A percentile compares a stretch with the other conserved stretches of the same genome.
Evolutionary conservation across 768 basidiomycete genomes (phyloP).

Genomic region (Pleurotus sapidus): DNA sequence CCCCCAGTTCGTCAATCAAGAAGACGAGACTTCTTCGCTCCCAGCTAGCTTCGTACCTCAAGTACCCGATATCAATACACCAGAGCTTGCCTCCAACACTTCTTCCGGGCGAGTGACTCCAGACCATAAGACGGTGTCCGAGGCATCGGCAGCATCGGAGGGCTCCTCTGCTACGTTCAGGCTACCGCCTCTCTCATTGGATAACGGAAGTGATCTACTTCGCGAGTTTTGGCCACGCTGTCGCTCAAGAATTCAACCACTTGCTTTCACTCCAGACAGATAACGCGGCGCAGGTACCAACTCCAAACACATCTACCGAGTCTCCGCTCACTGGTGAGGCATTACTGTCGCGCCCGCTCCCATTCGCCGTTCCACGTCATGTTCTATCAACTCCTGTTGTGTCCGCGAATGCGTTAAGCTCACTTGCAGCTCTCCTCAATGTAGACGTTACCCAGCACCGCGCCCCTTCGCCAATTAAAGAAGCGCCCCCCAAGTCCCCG

Average conservation of each 20-base stretch:
- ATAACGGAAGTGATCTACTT: constrained; percentile 15
- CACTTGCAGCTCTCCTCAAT: constrained; percentile 28
- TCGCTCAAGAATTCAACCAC: constrained; percentile 33
- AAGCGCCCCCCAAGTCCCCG: neutral
- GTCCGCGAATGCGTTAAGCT: constrained; percentile 11
- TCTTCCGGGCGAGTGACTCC: neutral
- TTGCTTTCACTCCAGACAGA: constrained; percentile 17
- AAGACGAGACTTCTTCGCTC: too few relatives aligned
- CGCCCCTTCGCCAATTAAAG: constrained; percentile 5
- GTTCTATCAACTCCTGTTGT: constrained; percentile 13
- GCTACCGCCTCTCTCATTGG: constrained; percentile 12
- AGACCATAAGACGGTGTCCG: constrained; percentile 9
- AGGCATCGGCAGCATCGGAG: constrained; percentile 17
- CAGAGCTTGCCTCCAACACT: neutral
- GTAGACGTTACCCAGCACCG: constrained; percentile 19
- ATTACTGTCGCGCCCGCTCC: constrained; percentile 20
- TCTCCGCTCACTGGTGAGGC: constrained; percentile 29
- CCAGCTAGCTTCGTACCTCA: too few relatives aligned
- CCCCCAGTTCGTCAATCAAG: too few relatives aligned
- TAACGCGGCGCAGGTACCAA: constrained; percentile 5
- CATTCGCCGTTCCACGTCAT: constrained; percentile 8
- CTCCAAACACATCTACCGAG: constrained; percentile 9
- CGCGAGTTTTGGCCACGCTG: constrained; percentile 30
- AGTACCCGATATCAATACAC: too few relatives aligned
- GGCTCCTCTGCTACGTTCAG: constrained; percentile 7